Conservation (phyloP, 768 basidiomycete genomes). For the Boletus edulis region DNA sequence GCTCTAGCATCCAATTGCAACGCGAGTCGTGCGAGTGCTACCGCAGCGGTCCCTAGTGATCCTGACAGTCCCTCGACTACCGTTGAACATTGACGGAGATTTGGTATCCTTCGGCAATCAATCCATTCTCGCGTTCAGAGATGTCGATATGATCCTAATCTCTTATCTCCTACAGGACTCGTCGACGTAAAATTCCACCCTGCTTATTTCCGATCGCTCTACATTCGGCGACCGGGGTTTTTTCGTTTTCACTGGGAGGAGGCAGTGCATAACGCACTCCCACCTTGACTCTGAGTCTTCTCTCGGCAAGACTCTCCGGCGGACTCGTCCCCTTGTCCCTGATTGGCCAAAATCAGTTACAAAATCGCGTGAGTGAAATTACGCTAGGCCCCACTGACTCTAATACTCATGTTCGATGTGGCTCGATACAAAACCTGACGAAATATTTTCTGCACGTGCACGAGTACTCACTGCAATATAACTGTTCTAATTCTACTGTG, state of each 20-base stretch:
- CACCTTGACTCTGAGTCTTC: not conserved
- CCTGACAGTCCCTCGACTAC: too few relatives aligned
- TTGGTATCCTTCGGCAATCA: not conserved
- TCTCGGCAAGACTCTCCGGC: not conserved
- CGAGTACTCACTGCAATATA: not conserved
- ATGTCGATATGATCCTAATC: not conserved
- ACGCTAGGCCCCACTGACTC: not conserved
- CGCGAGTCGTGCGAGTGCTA: too few relatives aligned
- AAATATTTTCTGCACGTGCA: constrained; percentile 8
- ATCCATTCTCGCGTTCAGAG: not conserved
- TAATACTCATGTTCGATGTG: not conserved
- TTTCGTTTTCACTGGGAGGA: too few relatives aligned
- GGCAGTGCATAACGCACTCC: not conserved
- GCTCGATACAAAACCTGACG: not conserved
- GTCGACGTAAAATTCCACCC: constrained; percentile 7
- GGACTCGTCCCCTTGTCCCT: not conserved
- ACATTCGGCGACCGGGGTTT: too few relatives aligned
- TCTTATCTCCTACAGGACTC: not conserved
- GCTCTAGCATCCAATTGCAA: too few relatives aligned
- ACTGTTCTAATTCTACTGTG: not conserved
- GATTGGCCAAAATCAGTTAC: constrained; percentile 2
- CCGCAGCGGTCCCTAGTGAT: too few relatives aligned
- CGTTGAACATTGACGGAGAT: not conserved
- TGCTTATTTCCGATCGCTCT: constrained; percentile 5
- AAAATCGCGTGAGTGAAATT: not conserved